Percentiles rank a stretch among this genome's conserved stretches.
Evolutionary conservation across 2,329 filamentous ascomycete species (phyloP).

Genomic region (Monilinia fructigena): DNA sequence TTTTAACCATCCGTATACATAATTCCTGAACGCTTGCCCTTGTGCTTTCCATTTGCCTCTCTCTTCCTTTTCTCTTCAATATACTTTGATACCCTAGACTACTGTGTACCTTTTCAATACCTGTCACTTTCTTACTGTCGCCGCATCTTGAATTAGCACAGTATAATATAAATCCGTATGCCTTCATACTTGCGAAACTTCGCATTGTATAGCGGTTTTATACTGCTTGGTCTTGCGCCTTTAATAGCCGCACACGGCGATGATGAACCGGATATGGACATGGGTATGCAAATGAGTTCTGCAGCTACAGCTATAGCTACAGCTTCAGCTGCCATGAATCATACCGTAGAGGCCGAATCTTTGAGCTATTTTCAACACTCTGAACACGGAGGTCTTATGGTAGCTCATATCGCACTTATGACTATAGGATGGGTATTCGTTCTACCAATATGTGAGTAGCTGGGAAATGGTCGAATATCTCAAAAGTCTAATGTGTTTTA

Average conservation of each 20-base stretch:
- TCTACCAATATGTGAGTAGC: constrained; percentile 62
- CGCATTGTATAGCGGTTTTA: constrained; percentile 10
- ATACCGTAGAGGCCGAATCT: constrained; percentile 33
- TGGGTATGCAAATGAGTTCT: constrained; percentile 19
- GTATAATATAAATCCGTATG: constrained; percentile 17
- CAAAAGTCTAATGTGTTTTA: constrained; percentile 25
- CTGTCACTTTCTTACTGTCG: not conserved
- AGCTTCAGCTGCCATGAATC: constrained; percentile 5
- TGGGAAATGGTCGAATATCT: not conserved
- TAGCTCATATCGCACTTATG: constrained; percentile 67
- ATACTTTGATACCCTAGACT: not conserved
- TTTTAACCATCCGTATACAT: constrained; percentile 18
- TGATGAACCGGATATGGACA: constrained; percentile 38
- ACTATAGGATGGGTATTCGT: constrained; percentile 66
- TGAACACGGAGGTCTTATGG: constrained; percentile 43
- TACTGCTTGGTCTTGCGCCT: constrained; percentile 25
- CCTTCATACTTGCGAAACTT: constrained; percentile 8
- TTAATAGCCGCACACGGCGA: constrained; percentile 24
- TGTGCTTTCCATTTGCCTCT: not conserved
- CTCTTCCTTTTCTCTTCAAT: not conserved
- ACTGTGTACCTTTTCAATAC: not conserved
- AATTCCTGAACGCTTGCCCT: constrained; percentile 6
- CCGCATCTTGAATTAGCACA: not conserved
- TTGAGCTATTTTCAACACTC: constrained; percentile 45
- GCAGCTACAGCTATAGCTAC: constrained; percentile 17